Evolutionary conservation across 192 early-diverging fungal genomes (phyloP).

Genomic region (Umbelopsis vinacea): DNA sequence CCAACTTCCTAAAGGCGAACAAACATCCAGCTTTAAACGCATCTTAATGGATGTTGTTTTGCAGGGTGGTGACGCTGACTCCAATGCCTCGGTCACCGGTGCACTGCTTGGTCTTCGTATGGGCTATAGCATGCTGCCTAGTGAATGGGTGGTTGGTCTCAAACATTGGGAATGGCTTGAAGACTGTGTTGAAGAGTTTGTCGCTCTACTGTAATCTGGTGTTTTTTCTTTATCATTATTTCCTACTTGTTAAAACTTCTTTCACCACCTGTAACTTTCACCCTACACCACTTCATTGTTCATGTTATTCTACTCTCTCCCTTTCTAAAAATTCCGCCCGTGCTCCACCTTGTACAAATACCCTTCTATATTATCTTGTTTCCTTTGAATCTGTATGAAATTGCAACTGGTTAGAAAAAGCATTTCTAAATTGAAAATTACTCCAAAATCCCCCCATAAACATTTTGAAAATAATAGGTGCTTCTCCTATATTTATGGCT

Average conservation of each 20-base stretch:
- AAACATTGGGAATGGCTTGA: conserved; percentile 46
- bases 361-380: neutral
- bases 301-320: neutral
- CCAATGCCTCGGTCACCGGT: conserved; percentile 40
- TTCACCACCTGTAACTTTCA: neutral
- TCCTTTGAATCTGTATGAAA: too few relatives aligned
- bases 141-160: conserved; percentile 45
- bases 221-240: neutral
- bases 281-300: neutral
- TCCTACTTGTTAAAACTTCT: neutral
- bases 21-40: conserved; percentile 35
- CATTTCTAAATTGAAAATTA: too few relatives aligned
- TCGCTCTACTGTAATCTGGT: conserved; percentile 29
- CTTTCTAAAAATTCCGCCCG: neutral
- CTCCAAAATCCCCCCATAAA: too few relatives aligned
- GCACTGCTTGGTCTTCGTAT: conserved; percentile 39
- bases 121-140: conserved; percentile 36
- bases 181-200: conserved; percentile 40
- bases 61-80: conserved; percentile 43
- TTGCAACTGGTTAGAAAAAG: too few relatives aligned
- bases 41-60: conserved; percentile 41
- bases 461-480: too few relatives aligned
- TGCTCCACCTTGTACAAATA: conserved; percentile 13
- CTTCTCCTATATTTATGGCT: too few relatives aligned
- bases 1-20: conserved; percentile 17